Evolutionary conservation across 2,329 filamentous ascomycete species (phyloP), one percentile per base, ranked within the genome.

Genomic region (Colletotrichum musae): DNA sequence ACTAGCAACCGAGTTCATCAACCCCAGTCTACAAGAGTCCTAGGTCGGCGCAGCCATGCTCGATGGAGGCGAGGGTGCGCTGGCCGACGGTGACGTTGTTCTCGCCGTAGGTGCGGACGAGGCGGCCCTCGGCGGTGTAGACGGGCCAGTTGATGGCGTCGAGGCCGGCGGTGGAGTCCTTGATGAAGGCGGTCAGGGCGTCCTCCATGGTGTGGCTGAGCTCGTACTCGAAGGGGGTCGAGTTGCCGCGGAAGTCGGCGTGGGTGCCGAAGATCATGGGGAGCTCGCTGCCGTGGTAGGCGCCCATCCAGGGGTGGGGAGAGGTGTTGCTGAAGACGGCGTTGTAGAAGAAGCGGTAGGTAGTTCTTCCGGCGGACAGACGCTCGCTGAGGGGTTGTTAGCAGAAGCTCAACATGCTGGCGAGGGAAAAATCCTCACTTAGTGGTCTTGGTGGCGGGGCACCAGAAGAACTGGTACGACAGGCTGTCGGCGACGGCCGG

Each of bases 261-360:
- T 75, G 71, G 2, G 78, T 80, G 5, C 78, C 78, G 53, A 80
- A 80, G 1, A 80, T 60, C 57, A 79, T 57, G 13, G 78, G 78
- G 47, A 79, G 70, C 70, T 80, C 77, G n/a, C 76, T 67, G 24
- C 67, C 71, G 61, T 79, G 77, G 45, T 75, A 78, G 5, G 76
- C 74, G 6, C 76, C 76, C 67, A 76, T 67, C 66, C 70, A 79
- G 5, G 65, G 48, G 52, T 53, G 65, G 0, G 77, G 76, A 4
- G 72, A 73, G 53, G 77, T 72, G 52, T 77, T 77, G 58, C 64
- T 72, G 65, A 78, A 78, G 71, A 78, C 77, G 13, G 75, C 77
- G 1, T 69, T 43, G 68, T 78, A 78, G 16, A 68, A 58, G 65
- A 75, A 79, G 2, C 76, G 74, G 53, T 75, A 77, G 4, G 73